Conservation (phyloP, 306 rosid genomes). For the Acacia acuminata region DNA sequence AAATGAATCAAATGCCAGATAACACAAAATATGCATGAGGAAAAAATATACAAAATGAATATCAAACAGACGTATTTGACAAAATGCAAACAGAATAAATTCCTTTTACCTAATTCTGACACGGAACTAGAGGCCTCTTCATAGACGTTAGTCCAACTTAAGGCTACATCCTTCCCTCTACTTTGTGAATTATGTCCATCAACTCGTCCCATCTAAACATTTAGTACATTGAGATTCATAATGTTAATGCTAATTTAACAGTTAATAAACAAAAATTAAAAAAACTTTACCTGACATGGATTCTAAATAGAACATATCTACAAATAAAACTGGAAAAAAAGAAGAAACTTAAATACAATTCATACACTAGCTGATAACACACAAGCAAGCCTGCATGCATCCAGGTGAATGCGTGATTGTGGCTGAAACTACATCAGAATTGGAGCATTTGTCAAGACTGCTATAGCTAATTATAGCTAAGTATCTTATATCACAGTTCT, state of each 20-base stretch:
- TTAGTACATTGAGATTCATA: slow-evolving; percentile 24
- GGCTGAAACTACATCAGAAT: not conserved
- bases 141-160: slow-evolving; percentile 74
- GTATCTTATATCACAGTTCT: not conserved
- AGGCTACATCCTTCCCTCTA: slow-evolving; percentile 65
- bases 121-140: slow-evolving; percentile 51
- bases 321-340: not conserved
- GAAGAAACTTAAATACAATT: not conserved
- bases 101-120: slow-evolving; percentile 50
- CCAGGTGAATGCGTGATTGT: not conserved
- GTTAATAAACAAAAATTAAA: not conserved
- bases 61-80: slow-evolving; percentile 12
- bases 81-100: slow-evolving; percentile 24
- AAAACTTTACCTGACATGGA: not conserved
- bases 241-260: slow-evolving; percentile 10
- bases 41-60: slow-evolving; percentile 8
- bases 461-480: not conserved
- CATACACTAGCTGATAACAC: not conserved
- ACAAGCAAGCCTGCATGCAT: not conserved
- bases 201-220: slow-evolving; percentile 88
- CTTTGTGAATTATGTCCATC: slow-evolving; percentile 73
- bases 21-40: slow-evolving; percentile 15
- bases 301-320: slow-evolving; percentile 4
- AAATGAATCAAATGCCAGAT: slow-evolving; percentile 24
- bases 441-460: not conserved